phyloP scores from a whole-genome alignment of 2,329 filamentous ascomycete genomes.

The Paecilomyces sp. region DNA sequence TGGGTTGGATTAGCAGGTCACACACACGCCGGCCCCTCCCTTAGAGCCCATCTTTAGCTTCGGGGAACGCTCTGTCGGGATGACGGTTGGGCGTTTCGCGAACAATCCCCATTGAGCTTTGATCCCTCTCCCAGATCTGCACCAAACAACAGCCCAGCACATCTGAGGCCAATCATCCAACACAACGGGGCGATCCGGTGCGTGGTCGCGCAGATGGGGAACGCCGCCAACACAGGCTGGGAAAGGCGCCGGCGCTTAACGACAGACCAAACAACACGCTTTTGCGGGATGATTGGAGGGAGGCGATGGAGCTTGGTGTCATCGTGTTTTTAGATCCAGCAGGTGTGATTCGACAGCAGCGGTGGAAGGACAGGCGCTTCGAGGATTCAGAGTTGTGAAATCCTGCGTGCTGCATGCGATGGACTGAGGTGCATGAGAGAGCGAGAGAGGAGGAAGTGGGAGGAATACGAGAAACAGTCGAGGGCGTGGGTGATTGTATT shows the following conservation, averaged over 20 bases:
- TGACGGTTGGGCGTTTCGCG: not conserved
- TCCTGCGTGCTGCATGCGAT: not conserved
- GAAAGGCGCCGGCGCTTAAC: conserved; percentile 7
- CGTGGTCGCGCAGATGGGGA: not conserved
- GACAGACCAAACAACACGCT: not conserved
- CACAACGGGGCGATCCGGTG: not conserved
- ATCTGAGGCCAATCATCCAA: conserved; percentile 1
- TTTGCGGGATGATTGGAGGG: not conserved
- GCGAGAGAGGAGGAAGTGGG: not conserved
- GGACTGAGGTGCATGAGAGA: not conserved
- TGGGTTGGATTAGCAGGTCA: not conserved
- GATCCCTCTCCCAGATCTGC: not conserved
- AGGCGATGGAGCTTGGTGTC: not conserved
- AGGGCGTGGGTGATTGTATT: not conserved
- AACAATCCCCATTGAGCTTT: not conserved
- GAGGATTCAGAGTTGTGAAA: not conserved
- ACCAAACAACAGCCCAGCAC: conserved; percentile 1
- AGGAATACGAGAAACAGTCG: not conserved
- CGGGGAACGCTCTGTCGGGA: not conserved
- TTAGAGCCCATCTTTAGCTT: not conserved
- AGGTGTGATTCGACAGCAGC: not conserved
- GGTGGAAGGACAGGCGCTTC: not conserved
- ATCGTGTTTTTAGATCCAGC: not conserved
- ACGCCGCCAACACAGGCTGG: not conserved
- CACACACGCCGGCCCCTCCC: not conserved